Evolutionary conservation across 1,139 yeast genomes (phyloP).

Genomic region (Suhomyces yuchorum): DNA sequence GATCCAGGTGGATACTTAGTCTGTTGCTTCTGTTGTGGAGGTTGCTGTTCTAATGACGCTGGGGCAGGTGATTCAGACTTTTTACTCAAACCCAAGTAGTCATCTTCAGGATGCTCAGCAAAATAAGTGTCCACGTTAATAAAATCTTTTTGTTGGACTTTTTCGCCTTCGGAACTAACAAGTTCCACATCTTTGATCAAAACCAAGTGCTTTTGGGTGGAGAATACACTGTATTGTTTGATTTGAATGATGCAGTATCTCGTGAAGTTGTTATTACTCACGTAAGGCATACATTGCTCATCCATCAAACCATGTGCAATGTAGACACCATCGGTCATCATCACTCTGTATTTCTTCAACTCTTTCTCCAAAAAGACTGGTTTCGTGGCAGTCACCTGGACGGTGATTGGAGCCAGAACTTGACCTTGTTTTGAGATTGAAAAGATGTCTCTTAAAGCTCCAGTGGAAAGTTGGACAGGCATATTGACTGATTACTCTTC

Average conservation of each 20-base stretch:
- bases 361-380: constrained; percentile 46
- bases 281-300: constrained; percentile 55
- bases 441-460: constrained; percentile 20
- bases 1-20: constrained; percentile 21
- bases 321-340: constrained; percentile 67
- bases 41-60: constrained; percentile 6
- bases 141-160: constrained; percentile 38
- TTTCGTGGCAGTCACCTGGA: constrained; percentile 53
- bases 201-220: constrained; percentile 54
- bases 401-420: constrained; percentile 35
- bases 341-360: constrained; percentile 51
- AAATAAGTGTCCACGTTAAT: constrained; percentile 56
- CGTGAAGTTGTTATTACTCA: constrained; percentile 47
- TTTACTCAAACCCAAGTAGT: constrained; percentile 29
- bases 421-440: constrained; percentile 16
- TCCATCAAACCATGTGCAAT: constrained; percentile 67
- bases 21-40: constrained; percentile 14
- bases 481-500: constrained; percentile 2
- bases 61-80: constrained; percentile 23
- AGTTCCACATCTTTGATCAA: constrained; percentile 56
- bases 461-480: constrained; percentile 15
- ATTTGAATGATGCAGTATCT: constrained; percentile 38
- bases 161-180: constrained; percentile 42
- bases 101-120: constrained; percentile 57
- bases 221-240: constrained; percentile 49